These are phyloP conservation scores for Phytophthora parvispora DNA, from an alignment of 352 stramenopile genomes.

Conservation along the genomic window DNA sequence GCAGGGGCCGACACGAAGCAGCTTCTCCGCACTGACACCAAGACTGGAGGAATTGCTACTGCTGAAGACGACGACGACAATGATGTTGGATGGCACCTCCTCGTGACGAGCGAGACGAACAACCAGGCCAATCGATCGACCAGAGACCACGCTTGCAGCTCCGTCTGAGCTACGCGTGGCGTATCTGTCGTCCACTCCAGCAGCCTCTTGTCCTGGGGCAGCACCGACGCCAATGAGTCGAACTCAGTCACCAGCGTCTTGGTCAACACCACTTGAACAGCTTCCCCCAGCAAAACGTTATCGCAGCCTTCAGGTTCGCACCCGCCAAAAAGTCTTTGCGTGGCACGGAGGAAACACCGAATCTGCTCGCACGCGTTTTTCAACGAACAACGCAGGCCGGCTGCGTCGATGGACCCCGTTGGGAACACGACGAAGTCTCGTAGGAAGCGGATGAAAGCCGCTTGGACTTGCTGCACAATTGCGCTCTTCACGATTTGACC, in stretches of 20 bases:
- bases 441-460: conserved; percentile 21
- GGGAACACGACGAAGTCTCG: conserved; percentile 17
- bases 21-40: conserved; percentile 24
- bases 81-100: conserved; percentile 14
- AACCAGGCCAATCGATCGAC: conserved; percentile 36
- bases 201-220: conserved; percentile 31
- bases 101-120: conserved; percentile 27
- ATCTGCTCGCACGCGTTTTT: conserved; percentile 13
- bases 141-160: conserved; percentile 30
- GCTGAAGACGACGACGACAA: not conserved
- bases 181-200: conserved; percentile 18
- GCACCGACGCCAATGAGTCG: conserved; percentile 3
- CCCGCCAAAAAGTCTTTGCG: conserved; percentile 21
- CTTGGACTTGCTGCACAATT: conserved; percentile 16
- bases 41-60: not conserved
- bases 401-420: not conserved
- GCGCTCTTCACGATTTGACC: conserved; percentile 3
- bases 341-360: conserved; percentile 24
- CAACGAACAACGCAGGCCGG: conserved; percentile 21
- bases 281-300: conserved; percentile 8
- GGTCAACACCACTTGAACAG: conserved; percentile 13
- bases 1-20: conserved; percentile 23
- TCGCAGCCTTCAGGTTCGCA: not conserved
- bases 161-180: conserved; percentile 8
- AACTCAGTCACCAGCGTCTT: conserved; percentile 19